Conservation (phyloP, 1,284 basidiomycete genomes). For the Paramarasmius palmivorus region DNA sequence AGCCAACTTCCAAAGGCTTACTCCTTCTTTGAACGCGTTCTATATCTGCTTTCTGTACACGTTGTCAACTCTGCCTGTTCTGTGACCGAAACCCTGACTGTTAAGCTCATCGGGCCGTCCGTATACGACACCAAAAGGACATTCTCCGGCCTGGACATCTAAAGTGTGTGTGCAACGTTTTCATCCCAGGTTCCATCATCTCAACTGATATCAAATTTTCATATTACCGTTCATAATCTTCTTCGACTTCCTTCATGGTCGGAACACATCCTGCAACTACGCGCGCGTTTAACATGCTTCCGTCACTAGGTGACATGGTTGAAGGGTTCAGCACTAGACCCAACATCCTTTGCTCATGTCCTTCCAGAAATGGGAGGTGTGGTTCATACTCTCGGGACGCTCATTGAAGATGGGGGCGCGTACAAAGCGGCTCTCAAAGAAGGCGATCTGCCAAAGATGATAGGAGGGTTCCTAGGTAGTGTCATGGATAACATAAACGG, state of each 20-base stretch:
- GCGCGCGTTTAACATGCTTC: not conserved
- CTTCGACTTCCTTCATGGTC: slow-evolving; percentile 4
- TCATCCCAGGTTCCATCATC: slow-evolving; percentile 2
- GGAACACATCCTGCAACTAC: slow-evolving; percentile 5
- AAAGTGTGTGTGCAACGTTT: slow-evolving; percentile 44
- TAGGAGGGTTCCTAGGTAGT: slow-evolving; percentile 45
- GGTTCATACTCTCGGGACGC: slow-evolving; percentile 93
- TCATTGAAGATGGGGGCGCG: slow-evolving; percentile 71
- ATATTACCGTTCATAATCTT: slow-evolving; percentile 6
- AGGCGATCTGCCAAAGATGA: slow-evolving; percentile 57
- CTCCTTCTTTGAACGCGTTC: not conserved
- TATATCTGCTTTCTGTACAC: not conserved
- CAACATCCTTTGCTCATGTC: slow-evolving; percentile 71
- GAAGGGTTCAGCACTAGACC: slow-evolving; percentile 76
- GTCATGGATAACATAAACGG: slow-evolving; percentile 26
- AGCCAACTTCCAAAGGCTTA: too few species aligned
- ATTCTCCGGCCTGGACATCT: slow-evolving; percentile 83
- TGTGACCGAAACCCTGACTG: not conserved
- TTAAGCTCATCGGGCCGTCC: slow-evolving; percentile 83
- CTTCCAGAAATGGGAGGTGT: slow-evolving; percentile 73
- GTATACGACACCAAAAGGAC: slow-evolving; percentile 86
- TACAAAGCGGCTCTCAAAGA: slow-evolving; percentile 79
- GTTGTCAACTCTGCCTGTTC: not conserved
- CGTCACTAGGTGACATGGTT: slow-evolving; percentile 76
- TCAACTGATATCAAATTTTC: slow-evolving; percentile 10